Evolutionary conservation across 2,329 filamentous ascomycete species (phyloP).

Genomic region (Fusarium acutatum): DNA sequence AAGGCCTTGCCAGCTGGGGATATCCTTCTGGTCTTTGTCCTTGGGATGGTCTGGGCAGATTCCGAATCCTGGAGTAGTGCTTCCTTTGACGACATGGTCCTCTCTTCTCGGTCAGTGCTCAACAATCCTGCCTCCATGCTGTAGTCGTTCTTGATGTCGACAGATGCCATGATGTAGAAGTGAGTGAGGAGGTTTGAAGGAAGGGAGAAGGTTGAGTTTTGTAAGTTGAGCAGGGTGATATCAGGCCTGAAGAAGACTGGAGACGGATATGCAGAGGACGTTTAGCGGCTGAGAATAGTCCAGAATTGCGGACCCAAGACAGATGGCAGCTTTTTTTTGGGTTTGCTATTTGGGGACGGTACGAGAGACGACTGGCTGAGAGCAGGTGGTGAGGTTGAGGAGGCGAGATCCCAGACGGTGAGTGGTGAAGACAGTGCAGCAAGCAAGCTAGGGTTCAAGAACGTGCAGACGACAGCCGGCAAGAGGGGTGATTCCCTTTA

Average conservation of each 20-base stretch:
- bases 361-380: constrained; percentile 38
- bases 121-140: constrained; percentile 44
- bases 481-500: constrained; percentile 39
- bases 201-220: constrained; percentile 36
- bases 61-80: constrained; percentile 39
- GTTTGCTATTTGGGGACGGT: constrained; percentile 30
- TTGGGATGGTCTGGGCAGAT: constrained; percentile 20
- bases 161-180: constrained; percentile 31
- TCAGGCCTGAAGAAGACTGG: constrained; percentile 27
- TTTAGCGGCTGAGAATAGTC: constrained; percentile 36
- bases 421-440: constrained; percentile 33
- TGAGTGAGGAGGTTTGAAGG: constrained; percentile 9
- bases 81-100: constrained; percentile 41
- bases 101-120: constrained; percentile 43
- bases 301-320: constrained; percentile 32
- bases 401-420: constrained; percentile 29
- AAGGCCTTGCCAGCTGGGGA: constrained; percentile 38
- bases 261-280: constrained; percentile 35
- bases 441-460: constrained; percentile 28
- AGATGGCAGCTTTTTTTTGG: constrained; percentile 31
- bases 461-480: constrained; percentile 31
- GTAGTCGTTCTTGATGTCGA: constrained; percentile 40
- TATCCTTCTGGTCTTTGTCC: constrained; percentile 23
- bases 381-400: constrained; percentile 30
- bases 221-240: constrained; percentile 35